Percentiles rank a stretch among this genome's conserved stretches.
phyloP scores from a whole-genome alignment of 2,329 filamentous ascomycete species.

The Aspergillus brasiliensis region DNA sequence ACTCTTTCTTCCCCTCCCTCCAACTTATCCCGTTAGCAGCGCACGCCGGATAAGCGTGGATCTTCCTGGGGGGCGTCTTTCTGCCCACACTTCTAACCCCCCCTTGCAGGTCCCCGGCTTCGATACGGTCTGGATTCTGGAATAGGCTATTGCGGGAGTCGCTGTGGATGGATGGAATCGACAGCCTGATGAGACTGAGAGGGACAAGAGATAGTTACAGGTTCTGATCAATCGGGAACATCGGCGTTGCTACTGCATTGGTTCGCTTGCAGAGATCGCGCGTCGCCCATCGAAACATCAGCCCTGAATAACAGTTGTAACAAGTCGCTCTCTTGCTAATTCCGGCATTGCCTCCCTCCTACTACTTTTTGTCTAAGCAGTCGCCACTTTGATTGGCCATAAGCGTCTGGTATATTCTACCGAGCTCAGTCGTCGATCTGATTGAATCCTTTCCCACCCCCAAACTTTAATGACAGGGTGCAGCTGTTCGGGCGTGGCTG shows the following conservation, averaged over 20 bases:
- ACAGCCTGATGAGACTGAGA: too few species aligned
- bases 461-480: neutral
- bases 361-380: too few species aligned
- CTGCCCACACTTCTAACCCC: neutral
- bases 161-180: conserved; percentile 1
- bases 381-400: neutral
- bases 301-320: neutral
- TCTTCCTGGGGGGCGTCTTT: too few species aligned
- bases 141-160: conserved; percentile 1
- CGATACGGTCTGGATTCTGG: conserved; percentile 4
- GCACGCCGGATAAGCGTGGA: conserved; percentile 6
- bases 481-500: conserved; percentile 15
- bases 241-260: neutral
- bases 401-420: neutral
- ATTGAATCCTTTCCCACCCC: neutral
- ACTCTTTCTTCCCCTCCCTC: neutral
- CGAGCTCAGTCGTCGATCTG: neutral
- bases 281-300: neutral
- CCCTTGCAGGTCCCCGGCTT: conserved; percentile 3
- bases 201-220: neutral
- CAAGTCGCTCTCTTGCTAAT: neutral
- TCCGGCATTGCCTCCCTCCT: neutral
- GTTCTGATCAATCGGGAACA: neutral
- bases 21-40: neutral
- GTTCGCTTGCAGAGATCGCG: conserved; percentile 2